phyloP scores from a whole-genome alignment of 768 basidiomycete species.

The Podaxis sp. region DNA sequence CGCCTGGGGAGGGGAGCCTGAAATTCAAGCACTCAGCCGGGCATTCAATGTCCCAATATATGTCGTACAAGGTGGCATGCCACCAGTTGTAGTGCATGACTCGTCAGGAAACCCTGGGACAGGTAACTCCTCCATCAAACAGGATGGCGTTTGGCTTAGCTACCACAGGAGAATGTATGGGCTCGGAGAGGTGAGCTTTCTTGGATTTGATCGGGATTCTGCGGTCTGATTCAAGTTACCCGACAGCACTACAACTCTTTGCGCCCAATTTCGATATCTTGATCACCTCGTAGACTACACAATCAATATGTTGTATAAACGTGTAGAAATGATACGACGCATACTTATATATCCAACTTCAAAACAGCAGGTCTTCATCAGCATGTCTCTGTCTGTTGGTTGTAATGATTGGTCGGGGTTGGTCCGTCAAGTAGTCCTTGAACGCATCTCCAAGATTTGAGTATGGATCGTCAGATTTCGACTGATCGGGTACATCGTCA shows the following conservation, averaged over 20 bases:
- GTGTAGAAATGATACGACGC: slow-evolving; percentile 5
- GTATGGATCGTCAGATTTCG: slow-evolving; percentile 65
- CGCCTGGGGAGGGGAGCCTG: slow-evolving; percentile 98
- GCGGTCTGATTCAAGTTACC: slow-evolving; percentile 12
- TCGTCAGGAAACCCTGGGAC: slow-evolving; percentile 41
- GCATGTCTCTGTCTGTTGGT: slow-evolving; percentile 41
- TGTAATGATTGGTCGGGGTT: slow-evolving; percentile 63
- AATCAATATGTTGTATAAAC: slow-evolving; percentile 16
- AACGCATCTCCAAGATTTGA: slow-evolving; percentile 80
- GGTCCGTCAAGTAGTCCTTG: slow-evolving; percentile 69
- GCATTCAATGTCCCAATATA: slow-evolving; percentile 85
- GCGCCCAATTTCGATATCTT: slow-evolving; percentile 45
- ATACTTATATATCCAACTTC: neutral
- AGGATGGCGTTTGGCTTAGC: slow-evolving; percentile 67
- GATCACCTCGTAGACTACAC: slow-evolving; percentile 12
- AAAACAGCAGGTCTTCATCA: slow-evolving; percentile 72
- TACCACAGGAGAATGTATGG: slow-evolving; percentile 96
- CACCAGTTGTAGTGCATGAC: slow-evolving; percentile 81
- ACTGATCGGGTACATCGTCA: slow-evolving; percentile 28
- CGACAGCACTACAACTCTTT: slow-evolving; percentile 87
- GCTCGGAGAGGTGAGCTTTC: slow-evolving; percentile 78
- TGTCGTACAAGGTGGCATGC: slow-evolving; percentile 82
- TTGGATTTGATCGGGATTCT: neutral
- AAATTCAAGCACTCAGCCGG: slow-evolving; percentile 86
- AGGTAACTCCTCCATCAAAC: slow-evolving; percentile 24